Percentiles rank a stretch among this genome's conserved stretches.
Conservation (phyloP, 2,329 filamentous ascomycete genomes). For the Polytolypa hystricis region DNA sequence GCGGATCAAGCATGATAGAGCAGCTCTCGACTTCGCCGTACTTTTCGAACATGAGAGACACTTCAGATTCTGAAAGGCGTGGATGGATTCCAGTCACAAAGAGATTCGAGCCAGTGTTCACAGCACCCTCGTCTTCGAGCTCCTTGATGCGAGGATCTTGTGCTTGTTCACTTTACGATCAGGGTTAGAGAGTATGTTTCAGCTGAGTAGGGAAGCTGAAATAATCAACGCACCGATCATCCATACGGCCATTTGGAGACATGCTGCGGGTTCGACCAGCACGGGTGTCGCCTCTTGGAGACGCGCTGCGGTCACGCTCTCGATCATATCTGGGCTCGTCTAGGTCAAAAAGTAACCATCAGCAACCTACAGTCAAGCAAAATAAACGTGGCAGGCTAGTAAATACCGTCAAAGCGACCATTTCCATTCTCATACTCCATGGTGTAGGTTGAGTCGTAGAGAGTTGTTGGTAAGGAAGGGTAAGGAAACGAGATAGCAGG, state of each 20-base stretch:
- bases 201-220: too few species aligned
- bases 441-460: constrained; percentile 23
- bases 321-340: constrained; percentile 55
- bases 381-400: constrained; percentile 12
- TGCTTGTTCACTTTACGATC: too few species aligned
- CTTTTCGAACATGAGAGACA: constrained; percentile 93
- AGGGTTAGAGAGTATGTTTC: too few species aligned
- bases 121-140: constrained; percentile 56
- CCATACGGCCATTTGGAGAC: constrained; percentile 49
- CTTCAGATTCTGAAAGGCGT: constrained; percentile 76
- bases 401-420: constrained; percentile 55
- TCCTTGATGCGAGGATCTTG: constrained; percentile 36
- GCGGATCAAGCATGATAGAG: constrained; percentile 98
- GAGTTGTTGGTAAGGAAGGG: too few species aligned
- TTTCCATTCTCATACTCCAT: constrained; percentile 58
- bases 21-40: constrained; percentile 98
- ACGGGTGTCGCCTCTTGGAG: constrained; percentile 47
- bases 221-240: constrained; percentile 35
- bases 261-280: constrained; percentile 51
- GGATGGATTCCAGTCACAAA: constrained; percentile 98
- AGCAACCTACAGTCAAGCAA: too few species aligned
- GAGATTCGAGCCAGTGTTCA: constrained; percentile 93
- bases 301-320: constrained; percentile 56
- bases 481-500: background rate
- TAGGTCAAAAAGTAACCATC: constrained; percentile 14